Conservation (phyloP, 176 grass and related monocot genomes). For the Raddia guianensis region DNA sequence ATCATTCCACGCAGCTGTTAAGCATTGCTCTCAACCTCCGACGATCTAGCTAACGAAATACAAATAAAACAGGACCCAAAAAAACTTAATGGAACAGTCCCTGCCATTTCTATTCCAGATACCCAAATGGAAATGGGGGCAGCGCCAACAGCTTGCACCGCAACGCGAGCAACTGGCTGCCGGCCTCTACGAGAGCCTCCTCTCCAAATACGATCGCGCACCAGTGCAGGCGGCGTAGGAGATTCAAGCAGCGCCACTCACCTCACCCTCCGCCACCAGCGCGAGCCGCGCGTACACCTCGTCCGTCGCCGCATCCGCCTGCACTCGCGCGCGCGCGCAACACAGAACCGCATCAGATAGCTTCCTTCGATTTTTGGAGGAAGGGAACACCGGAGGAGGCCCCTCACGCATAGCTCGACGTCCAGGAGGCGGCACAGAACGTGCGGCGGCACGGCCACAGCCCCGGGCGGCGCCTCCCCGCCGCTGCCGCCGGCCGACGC, state of each 20-base stretch:
- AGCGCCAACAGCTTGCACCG: neutral
- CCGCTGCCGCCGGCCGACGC: slow-evolving; percentile 39
- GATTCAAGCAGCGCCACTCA: slow-evolving; percentile 22
- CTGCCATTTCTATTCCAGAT: neutral
- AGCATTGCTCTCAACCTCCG: neutral
- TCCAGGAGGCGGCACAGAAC: slow-evolving; percentile 78
- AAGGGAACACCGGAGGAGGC: slow-evolving; percentile 14
- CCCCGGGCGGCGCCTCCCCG: slow-evolving; percentile 3
- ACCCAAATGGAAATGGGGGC: neutral
- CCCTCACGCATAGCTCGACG: slow-evolving; percentile 81
- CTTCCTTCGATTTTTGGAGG: too few species aligned
- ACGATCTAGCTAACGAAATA: neutral
- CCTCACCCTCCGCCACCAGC: slow-evolving; percentile 66
- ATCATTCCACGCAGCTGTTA: neutral
- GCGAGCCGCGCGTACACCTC: slow-evolving; percentile 88
- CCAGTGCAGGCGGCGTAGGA: neutral
- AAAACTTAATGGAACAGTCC: neutral
- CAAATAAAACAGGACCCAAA: neutral
- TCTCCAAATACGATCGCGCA: neutral
- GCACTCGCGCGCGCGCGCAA: slow-evolving; percentile 26
- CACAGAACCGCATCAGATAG: neutral
- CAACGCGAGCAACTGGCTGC: neutral
- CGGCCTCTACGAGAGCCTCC: neutral
- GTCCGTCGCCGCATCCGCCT: slow-evolving; percentile 88
- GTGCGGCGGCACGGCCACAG: slow-evolving; percentile 58